Evolutionary conservation across 768 basidiomycete genomes (phyloP).

Genomic region (Hypholoma sublateritium): DNA sequence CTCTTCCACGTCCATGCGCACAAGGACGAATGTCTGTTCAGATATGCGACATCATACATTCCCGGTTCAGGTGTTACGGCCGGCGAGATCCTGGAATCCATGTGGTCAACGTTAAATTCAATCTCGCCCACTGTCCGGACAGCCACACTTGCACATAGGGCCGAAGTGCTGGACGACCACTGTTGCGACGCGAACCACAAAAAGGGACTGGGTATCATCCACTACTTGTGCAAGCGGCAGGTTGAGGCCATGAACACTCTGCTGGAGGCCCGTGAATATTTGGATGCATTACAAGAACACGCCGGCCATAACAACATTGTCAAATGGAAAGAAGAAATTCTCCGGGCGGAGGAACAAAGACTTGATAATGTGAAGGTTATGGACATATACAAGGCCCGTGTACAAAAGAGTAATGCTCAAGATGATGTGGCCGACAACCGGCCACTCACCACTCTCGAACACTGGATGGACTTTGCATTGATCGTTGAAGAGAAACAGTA

Average conservation of each 20-base stretch:
- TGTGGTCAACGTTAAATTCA: not conserved
- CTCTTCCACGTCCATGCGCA: conserved; percentile 7
- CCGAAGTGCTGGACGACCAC: conserved; percentile 21
- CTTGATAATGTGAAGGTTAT: not conserved
- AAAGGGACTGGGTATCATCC: conserved; percentile 20
- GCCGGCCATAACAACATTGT: not conserved
- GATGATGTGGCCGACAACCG: not conserved
- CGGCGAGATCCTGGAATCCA: conserved; percentile 6
- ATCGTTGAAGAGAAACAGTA: not conserved
- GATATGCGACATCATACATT: conserved; percentile 8
- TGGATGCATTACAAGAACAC: not conserved
- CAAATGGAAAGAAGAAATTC: not conserved
- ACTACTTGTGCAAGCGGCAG: not conserved
- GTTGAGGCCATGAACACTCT: not conserved
- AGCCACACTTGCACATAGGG: not conserved
- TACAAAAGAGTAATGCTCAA: not conserved
- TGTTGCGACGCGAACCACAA: conserved; percentile 24
- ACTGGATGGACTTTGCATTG: not conserved
- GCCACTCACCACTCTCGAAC: not conserved
- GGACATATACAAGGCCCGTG: not conserved
- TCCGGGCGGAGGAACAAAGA: not conserved
- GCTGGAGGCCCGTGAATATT: not conserved
- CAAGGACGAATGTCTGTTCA: conserved; percentile 5
- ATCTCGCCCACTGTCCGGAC: not conserved
- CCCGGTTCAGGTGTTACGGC: conserved; percentile 5